These are phyloP conservation scores for Chytridium lagenaria DNA, from an alignment of 371 early-diverging fungal species.

Conservation along the genomic window DNA sequence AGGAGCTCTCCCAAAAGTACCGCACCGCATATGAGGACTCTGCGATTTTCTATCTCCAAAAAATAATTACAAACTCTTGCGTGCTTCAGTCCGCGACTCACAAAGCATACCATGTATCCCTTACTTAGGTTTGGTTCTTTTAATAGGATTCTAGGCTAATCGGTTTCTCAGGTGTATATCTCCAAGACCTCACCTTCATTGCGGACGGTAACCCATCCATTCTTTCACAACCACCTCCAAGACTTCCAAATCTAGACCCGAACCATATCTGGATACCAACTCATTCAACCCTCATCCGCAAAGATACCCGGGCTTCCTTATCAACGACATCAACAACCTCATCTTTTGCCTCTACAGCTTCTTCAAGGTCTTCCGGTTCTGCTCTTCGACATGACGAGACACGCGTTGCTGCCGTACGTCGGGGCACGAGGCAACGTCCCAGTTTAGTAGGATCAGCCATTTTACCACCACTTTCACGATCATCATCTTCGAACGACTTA, in stretches of 20 bases:
- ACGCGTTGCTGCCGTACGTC: neutral
- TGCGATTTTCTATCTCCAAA: neutral
- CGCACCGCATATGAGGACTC: neutral
- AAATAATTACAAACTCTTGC: neutral
- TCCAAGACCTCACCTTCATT: conserved; percentile 15
- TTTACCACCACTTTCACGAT: no score
- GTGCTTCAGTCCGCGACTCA: neutral
- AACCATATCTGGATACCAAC: neutral
- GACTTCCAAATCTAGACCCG: neutral
- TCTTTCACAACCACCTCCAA: neutral
- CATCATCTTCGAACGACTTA: neutral
- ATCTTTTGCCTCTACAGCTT: neutral
- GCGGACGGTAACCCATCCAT: conserved; percentile 10
- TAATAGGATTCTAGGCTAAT: neutral
- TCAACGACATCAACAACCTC: neutral
- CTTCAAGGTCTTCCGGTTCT: no score
- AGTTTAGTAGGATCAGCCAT: neutral
- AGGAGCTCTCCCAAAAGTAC: neutral
- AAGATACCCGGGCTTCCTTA: neutral
- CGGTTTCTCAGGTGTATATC: neutral
- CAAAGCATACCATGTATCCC: neutral
- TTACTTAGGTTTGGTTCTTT: neutral
- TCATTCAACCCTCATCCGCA: neutral
- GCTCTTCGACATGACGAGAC: neutral
- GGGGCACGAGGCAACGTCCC: neutral